Evolutionary conservation across 139 green algal genomes (phyloP).

Genomic region (Chloropicon primus): DNA sequence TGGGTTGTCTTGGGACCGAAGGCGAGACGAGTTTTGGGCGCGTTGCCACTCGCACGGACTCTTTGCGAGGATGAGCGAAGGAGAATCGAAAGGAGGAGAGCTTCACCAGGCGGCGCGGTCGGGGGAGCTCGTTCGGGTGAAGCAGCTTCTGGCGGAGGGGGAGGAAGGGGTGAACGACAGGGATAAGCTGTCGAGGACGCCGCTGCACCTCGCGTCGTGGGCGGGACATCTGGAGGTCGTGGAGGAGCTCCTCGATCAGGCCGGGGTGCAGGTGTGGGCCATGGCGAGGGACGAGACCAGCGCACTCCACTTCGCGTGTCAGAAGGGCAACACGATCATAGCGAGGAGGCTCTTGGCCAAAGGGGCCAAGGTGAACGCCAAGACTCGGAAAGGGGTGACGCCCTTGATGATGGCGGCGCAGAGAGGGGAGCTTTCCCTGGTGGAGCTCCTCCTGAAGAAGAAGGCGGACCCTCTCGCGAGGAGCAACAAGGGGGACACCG

Average conservation of each 20-base stretch:
- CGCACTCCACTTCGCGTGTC: conserved; percentile 20
- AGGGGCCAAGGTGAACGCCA: conserved; percentile 12
- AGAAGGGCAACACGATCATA: conserved; percentile 18
- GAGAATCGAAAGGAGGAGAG: background rate
- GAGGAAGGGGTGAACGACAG: conserved; percentile 11
- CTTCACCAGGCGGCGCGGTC: background rate
- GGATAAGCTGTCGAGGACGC: conserved; percentile 18
- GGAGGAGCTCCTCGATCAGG: conserved; percentile 7
- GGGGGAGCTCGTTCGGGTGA: background rate
- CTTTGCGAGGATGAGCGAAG: background rate
- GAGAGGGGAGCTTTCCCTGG: conserved; percentile 5
- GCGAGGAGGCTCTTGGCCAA: conserved; percentile 12
- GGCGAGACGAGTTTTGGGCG: too few relatives aligned
- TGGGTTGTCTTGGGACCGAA: too few relatives aligned
- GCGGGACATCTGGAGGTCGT: conserved; percentile 21
- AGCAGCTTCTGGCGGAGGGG: background rate
- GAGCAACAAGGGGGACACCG: conserved; percentile 4
- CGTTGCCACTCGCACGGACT: too few relatives aligned
- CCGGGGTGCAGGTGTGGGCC: conserved; percentile 1
- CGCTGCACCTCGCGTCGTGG: conserved; percentile 25
- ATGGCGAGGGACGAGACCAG: conserved; percentile 17
- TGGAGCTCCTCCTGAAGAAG: background rate
- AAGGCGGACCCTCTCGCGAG: background rate
- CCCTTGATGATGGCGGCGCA: conserved; percentile 21
- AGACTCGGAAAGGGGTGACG: conserved; percentile 20